Evolutionary conservation across 2,329 filamentous ascomycete genomes (phyloP), one percentile per base, ranked within the genome.

Genomic region (Aspergillus sp.): DNA sequence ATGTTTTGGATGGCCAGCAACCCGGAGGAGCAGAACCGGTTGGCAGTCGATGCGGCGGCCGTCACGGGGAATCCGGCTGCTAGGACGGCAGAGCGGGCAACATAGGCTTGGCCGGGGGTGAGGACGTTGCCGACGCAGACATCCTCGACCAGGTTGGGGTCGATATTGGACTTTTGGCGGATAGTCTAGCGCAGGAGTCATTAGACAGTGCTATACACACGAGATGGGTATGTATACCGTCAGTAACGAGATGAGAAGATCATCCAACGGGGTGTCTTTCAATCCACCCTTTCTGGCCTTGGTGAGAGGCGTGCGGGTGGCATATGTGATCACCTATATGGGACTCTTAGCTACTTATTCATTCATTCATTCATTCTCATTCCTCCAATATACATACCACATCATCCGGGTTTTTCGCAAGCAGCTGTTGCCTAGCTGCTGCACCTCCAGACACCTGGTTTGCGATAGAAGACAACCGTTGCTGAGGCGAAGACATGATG

Each of bases 1-100:
- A 96, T 83, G 64, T 95, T 90, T 54, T 93, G 85, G 62, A 86
- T 88, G 19, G 90, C 88, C 67, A 94, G 86, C 38, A 96, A 78
- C 28, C 90, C 90, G 8, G 84, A 89, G 3, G 86, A 91, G 74
- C 90, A 96, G 74, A 95, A 90, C 56, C 90, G 78, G 77, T 95
- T 96, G 63, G 94, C 74, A 45, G 84, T 81, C 64, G 87, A 88
- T 47, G 90, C 84, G 29, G 88, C 84, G 6, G 88, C 80, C 12
- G 80, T 79, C 55, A 84, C 84, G 45, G 90, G 86, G 73, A 94
- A 91, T 44, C 90, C 90, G 35, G 90, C 90, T 3, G 87, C 86
- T 48, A 96, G 76, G 36, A 84, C 83, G 29, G 90, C 88, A 43
- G 88, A 91, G 51, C 90, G 85, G 77, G 93, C 90, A 45, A 90